Evolutionary conservation across 2,329 filamentous ascomycete species (phyloP).

Genomic region (Corynespora cassiicola): DNA sequence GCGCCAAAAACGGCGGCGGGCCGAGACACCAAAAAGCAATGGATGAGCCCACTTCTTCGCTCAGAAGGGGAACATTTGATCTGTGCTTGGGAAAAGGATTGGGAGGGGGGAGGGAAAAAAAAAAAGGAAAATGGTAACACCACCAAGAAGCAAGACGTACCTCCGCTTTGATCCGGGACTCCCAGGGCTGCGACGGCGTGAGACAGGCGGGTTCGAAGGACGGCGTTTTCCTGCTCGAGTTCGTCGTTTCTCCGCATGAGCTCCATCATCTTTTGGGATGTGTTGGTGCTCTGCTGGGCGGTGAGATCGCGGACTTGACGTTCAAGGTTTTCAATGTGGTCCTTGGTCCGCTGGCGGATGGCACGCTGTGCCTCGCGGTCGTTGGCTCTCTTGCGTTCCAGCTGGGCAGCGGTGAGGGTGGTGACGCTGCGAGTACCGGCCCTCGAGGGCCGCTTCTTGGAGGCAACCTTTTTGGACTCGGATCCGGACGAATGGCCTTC

Average conservation of each 20-base stretch:
- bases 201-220: conserved; percentile 57
- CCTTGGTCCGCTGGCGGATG: conserved; percentile 65
- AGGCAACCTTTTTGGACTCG: conserved; percentile 44
- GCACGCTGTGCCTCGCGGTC: conserved; percentile 66
- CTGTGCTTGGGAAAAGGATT: conserved; percentile 27
- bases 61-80: conserved; percentile 29
- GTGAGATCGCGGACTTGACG: conserved; percentile 60
- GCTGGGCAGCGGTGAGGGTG: conserved; percentile 62
- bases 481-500: conserved; percentile 48
- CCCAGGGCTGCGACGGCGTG: conserved; percentile 50
- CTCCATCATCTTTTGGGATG: conserved; percentile 55
- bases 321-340: conserved; percentile 65
- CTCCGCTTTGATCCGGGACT: conserved; percentile 42
- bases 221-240: conserved; percentile 62
- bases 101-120: too few relatives aligned
- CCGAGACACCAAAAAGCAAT: conserved; percentile 37
- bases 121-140: too few relatives aligned
- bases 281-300: conserved; percentile 53
- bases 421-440: conserved; percentile 65
- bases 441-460: conserved; percentile 58
- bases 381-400: conserved; percentile 66
- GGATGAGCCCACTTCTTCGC: conserved; percentile 12
- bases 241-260: conserved; percentile 61
- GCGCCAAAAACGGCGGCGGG: conserved; percentile 31
- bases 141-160: conserved; percentile 36